Evolutionary conservation across 2,329 filamentous ascomycete species (phyloP).

Genomic region (Scytalidium lignicola): DNA sequence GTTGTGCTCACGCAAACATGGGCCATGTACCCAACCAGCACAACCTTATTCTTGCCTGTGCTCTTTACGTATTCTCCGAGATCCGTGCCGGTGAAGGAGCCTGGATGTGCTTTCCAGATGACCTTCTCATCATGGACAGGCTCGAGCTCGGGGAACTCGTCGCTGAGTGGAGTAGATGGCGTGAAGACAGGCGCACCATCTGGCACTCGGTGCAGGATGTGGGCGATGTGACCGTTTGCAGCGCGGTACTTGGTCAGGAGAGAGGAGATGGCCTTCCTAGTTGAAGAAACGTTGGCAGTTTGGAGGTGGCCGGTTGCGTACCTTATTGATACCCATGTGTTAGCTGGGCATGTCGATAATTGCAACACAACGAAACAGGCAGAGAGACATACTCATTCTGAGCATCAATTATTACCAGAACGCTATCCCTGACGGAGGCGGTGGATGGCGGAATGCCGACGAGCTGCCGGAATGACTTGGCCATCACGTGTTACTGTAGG

Average conservation of each 20-base stretch:
- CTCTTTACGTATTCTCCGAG: conserved; percentile 49
- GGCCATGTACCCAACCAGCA: conserved; percentile 59
- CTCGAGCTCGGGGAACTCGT: conserved; percentile 55
- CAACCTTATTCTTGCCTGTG: conserved; percentile 51
- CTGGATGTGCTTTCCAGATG: conserved; percentile 53
- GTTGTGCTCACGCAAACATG: conserved; percentile 63
- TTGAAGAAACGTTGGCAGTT: conserved; percentile 46
- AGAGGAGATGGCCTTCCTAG: conserved; percentile 49
- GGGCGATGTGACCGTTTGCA: conserved; percentile 47
- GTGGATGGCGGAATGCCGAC: conserved; percentile 50
- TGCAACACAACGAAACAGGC: not conserved
- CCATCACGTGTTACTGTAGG: conserved; percentile 12
- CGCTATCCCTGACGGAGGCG: conserved; percentile 52
- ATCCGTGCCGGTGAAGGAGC: conserved; percentile 55
- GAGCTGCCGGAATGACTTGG: conserved; percentile 23
- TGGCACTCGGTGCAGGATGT: conserved; percentile 56
- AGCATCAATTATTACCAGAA: conserved; percentile 63
- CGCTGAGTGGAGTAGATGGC: conserved; percentile 51
- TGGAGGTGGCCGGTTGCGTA: conserved; percentile 50
- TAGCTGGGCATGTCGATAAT: not conserved
- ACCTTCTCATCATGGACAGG: conserved; percentile 49
- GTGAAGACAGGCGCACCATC: conserved; percentile 63
- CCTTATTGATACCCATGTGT: conserved; percentile 35
- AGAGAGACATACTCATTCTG: conserved; percentile 63
- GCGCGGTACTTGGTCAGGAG: conserved; percentile 58